Evolutionary conservation across 495 filamentous ascomycete genomes (phyloP), one percentile per base, ranked within the genome.

Genomic region (Xeromyces bisporus): DNA sequence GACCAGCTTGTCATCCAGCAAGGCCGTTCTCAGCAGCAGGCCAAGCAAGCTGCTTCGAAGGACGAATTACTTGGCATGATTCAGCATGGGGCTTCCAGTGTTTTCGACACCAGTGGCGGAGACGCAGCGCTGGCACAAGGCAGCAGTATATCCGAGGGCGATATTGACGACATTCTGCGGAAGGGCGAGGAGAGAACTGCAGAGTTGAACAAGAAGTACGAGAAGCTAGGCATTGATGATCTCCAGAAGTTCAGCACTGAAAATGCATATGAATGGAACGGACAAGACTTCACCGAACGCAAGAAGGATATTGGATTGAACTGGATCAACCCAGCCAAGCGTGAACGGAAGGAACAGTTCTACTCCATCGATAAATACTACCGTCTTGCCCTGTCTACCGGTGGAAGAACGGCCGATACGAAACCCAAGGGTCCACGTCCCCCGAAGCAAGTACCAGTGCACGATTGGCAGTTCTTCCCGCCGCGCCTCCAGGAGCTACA

Each of bases 321-420:
- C 47, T 99, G 91, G 91, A 99, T 99, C 60, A 93, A 99, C 45
- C 91, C 91, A 2, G 75, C 89, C 12, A 99, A 96, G 64, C 86
- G 91, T 43, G 91, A 99, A 57, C 80, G 91, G 31, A 99, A 96
- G 57, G 89, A 99, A 48, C 82, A 93, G 49, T 79, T 80, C 16
- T 99, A 99, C 43, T 93, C 87, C 0, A 93, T 96, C 54, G 91
- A 99, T 52, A 93, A 93, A 56, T 99, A 96, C 58, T 99, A 96
- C 55, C 81, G 87, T 36, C 75, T 87, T 40, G 84, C 87, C 15
- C 59, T 99, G 35, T 71, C 76, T 25, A 93, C 83, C 5, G 81
- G 83, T 40, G 80, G 79, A 10, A 71, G 84, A 26, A 79, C 79
- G 5, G 80, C 81, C 9, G 84, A 93, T 34, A 69, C 81, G 1